Conservation (phyloP, 2,329 filamentous ascomycete species). For the Berkeleyomyces rouxiae region DNA sequence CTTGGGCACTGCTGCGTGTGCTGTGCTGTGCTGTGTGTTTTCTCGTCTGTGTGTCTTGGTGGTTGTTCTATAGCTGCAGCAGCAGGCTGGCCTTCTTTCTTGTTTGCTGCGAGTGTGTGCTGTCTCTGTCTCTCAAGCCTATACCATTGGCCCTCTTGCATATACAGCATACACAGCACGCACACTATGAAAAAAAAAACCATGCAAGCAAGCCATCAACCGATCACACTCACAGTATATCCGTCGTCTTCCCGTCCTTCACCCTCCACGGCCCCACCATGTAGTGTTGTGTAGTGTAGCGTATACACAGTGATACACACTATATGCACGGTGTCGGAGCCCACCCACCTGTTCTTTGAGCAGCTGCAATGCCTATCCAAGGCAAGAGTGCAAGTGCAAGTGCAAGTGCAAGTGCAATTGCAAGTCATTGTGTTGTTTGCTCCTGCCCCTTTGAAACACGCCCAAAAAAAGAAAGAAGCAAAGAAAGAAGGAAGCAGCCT, state of each 20-base stretch:
- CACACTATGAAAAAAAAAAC: not conserved
- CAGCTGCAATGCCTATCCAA: not conserved
- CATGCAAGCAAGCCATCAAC: not conserved
- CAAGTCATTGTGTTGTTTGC: not conserved
- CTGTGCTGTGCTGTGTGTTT: not conserved
- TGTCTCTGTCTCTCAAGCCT: not conserved
- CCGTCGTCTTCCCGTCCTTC: not conserved
- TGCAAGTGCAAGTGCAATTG: not conserved
- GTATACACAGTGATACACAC: not conserved
- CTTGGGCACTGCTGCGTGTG: not conserved
- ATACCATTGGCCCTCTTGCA: not conserved
- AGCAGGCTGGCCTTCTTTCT: not conserved
- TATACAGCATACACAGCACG: not conserved
- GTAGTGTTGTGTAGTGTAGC: not conserved
- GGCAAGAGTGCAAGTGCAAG: not conserved
- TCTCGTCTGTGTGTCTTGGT: not conserved
- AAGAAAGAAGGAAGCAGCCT: not conserved
- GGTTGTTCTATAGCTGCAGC: not conserved
- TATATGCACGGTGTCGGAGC: not conserved
- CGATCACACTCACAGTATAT: not conserved
- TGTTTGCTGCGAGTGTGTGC: not conserved
- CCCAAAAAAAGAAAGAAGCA: not conserved
- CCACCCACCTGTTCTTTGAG: not conserved
- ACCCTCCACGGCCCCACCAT: not conserved
- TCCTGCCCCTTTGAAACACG: not conserved